Percentiles rank a stretch among this genome's conserved stretches.
Conservation (phyloP, 768 basidiomycete species). For the Suillus subluteus region DNA sequence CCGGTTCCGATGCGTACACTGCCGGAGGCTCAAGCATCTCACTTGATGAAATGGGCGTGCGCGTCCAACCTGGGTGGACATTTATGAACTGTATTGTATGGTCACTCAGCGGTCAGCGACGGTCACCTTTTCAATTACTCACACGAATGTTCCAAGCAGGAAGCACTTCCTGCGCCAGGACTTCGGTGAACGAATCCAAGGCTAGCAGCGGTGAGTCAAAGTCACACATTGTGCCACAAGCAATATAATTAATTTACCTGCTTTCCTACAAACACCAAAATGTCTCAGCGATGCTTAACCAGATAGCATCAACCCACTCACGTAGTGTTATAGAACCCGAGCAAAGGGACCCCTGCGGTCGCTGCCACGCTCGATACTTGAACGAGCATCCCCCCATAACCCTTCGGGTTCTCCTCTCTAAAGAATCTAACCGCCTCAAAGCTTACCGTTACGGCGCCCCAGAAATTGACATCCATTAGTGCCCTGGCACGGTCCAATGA, state of each 20-base stretch:
- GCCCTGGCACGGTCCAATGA: background rate
- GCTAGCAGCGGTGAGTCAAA: background rate
- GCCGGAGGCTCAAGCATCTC: background rate
- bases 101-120: background rate
- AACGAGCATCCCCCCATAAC: background rate
- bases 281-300: background rate
- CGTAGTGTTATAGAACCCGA: background rate
- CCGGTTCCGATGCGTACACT: background rate
- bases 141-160: background rate
- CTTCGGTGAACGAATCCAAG: background rate
- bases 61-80: background rate
- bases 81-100: background rate
- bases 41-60: background rate
- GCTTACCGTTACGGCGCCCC: constrained; percentile 45
- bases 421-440: constrained; percentile 35
- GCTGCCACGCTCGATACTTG: background rate
- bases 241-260: background rate
- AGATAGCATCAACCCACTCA: background rate
- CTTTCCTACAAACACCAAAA: background rate
- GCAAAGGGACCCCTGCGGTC: background rate
- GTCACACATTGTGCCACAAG: background rate
- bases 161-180: background rate
- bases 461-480: constrained; percentile 43
- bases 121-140: background rate
- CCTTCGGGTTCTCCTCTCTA: constrained; percentile 23